These are phyloP conservation scores for Cutaneotrichosporon mucoides DNA, from an alignment of 1,284 basidiomycete species.

Conservation along the genomic window DNA sequence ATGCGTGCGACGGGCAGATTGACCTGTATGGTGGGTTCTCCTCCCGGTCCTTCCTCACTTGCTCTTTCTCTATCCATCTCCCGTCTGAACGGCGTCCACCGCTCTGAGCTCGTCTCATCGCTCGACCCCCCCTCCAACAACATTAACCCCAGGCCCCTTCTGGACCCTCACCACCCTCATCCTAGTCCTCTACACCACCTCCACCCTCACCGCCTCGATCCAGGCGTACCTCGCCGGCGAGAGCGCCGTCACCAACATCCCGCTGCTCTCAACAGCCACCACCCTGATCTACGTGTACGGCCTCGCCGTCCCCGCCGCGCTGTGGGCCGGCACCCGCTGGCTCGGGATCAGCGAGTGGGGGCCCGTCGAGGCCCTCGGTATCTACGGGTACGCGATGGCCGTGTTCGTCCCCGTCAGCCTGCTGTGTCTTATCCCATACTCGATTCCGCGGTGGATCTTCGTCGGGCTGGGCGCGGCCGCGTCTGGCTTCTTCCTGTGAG, in stretches of 20 bases:
- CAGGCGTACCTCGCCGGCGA: conserved; percentile 65
- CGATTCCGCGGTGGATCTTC: conserved; percentile 72
- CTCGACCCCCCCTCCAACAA: not conserved
- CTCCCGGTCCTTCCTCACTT: conserved; percentile 76
- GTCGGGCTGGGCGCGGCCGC: conserved; percentile 65
- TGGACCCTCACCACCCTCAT: conserved; percentile 92
- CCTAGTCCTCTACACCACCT: conserved; percentile 83
- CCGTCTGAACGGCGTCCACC: conserved; percentile 55
- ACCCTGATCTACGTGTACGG: conserved; percentile 81
- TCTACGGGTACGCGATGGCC: conserved; percentile 54
- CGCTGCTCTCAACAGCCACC: conserved; percentile 72
- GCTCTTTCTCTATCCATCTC: conserved; percentile 78
- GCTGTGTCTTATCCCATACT: conserved; percentile 73
- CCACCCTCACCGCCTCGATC: conserved; percentile 79
- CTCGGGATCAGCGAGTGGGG: conserved; percentile 80
- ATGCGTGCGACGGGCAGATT: conserved; percentile 50
- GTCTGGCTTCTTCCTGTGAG: conserved; percentile 74
- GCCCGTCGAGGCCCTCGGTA: conserved; percentile 60
- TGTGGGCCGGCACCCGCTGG: conserved; percentile 68
- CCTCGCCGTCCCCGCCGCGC: conserved; percentile 66
- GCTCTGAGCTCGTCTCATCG: conserved; percentile 74
- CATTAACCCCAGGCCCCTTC: conserved; percentile 64
- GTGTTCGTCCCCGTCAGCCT: conserved; percentile 60
- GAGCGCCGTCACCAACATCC: conserved; percentile 58
- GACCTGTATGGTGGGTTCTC: conserved; percentile 75